Base-by-base conservation (phyloP, 495 filamentous ascomycete species). In the Glarea lozoyensis region DNA sequence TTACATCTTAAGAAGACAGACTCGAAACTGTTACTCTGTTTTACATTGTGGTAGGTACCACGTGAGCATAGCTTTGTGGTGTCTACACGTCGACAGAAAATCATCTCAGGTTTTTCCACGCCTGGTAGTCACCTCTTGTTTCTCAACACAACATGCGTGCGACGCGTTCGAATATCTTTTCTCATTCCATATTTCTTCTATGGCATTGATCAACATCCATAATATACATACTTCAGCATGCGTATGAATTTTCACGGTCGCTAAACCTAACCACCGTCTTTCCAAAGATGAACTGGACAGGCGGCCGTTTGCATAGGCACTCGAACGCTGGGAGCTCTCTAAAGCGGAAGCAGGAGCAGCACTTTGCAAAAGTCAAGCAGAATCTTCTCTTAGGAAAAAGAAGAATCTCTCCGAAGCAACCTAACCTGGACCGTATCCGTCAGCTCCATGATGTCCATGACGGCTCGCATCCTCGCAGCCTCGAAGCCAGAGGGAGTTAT, bases 261-360 rank as follows among this genome's bases (percentile, higher is more conserved):
- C 33, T 17, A 18, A 4, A 18, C 13, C 23, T 3, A 6, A 5
- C 32, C 27, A 20, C 20, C 29, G 11, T 32, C 22, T n/a, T 10
- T 5, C 42, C 5, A 18, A 4, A 17, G 37, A 57, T 57, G 54
- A 57, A 57, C 19, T 57, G 54, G 54, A 57, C 54, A 19, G 54
- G 54, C 19, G 54, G 54, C 2, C 50, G 45, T 36, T 45, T 57
- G 13, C 36, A 36, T 3, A 50, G 50, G 42, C 54, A 54, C 27
- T 45, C 43, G 6, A 20, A 16, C n/a, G n/a, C 4, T 10, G 37
- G 27, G 17, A 13, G n/a, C 21, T 39, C 39, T 1, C 20, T 49
- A 19, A 45, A 37, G 12, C 16, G 32, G 12, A 30, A 34, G 17
- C 54, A 54, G 42, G 47, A 44, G 37, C 46, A 48, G 30, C 54